Evolutionary conservation across 345 rosid genomes (phyloP).

Genomic region (Euphorbia pulcherrima): DNA sequence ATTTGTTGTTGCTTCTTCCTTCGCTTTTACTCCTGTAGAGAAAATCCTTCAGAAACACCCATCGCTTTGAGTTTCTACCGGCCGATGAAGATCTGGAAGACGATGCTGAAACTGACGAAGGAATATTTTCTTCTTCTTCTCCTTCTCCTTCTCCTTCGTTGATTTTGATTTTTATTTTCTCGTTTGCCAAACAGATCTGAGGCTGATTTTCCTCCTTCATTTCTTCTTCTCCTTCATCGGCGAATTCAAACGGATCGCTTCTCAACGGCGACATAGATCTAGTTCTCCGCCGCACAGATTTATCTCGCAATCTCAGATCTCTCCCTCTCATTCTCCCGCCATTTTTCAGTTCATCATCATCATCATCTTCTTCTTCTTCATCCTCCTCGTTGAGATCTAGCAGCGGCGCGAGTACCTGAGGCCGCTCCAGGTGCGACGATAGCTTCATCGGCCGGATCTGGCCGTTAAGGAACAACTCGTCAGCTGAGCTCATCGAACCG

Average conservation of each 20-base stretch:
- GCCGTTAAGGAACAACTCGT: constrained; percentile 84
- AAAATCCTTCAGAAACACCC: constrained; percentile 88
- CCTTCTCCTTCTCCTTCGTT: constrained; percentile 15
- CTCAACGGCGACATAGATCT: constrained; percentile 90
- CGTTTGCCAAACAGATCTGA: background rate
- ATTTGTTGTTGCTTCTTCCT: constrained; percentile 77
- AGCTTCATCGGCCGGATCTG: constrained; percentile 96
- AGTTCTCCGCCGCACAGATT: constrained; percentile 65
- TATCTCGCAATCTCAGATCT: constrained; percentile 59
- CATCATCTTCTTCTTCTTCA: constrained; percentile 29
- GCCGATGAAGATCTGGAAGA: constrained; percentile 84
- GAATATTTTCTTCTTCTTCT: constrained; percentile 25
- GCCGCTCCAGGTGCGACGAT: constrained; percentile 70
- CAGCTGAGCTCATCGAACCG: constrained; percentile 87
- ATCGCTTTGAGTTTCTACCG: constrained; percentile 88
- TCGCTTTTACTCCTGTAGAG: constrained; percentile 81
- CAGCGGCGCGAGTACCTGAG: constrained; percentile 67
- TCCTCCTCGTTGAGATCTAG: constrained; percentile 67
- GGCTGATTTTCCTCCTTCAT: background rate
- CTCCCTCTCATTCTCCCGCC: constrained; percentile 49
- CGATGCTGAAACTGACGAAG: constrained; percentile 58
- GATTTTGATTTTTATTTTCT: constrained; percentile 11
- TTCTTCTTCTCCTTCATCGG: constrained; percentile 18
- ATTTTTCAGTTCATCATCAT: background rate
- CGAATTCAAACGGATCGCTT: constrained; percentile 42